Evolutionary conservation across 176 grass and related monocot species (phyloP).

Genomic region (Zoysia japonica): DNA sequence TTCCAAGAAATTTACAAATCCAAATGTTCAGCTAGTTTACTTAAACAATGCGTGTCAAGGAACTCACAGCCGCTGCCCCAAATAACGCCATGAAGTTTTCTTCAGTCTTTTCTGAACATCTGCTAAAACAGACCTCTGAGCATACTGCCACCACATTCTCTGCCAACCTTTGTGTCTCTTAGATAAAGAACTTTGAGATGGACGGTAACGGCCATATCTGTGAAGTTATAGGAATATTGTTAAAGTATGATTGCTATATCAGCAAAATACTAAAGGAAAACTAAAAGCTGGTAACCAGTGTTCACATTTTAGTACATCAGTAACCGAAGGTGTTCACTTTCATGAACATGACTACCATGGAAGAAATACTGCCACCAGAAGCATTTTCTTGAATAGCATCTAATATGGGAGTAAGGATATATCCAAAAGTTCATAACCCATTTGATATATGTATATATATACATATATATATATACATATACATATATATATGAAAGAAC

Average conservation of each 20-base stretch:
- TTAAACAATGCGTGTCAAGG: constrained; percentile 14
- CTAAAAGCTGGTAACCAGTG: constrained; percentile 1
- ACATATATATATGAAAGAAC: no score
- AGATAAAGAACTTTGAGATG: constrained; percentile 67
- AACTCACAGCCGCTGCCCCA: constrained; percentile 84
- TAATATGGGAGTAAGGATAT: background rate
- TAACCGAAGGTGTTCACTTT: constrained; percentile 25
- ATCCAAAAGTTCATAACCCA: background rate
- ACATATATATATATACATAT: background rate
- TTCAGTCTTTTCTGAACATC: constrained; percentile 70
- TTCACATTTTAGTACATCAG: constrained; percentile 35
- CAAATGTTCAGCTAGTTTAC: background rate
- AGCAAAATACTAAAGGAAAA: constrained; percentile 9
- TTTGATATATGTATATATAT: background rate
- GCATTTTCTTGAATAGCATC: background rate
- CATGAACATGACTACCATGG: background rate
- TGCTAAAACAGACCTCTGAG: constrained; percentile 60
- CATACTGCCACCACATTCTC: constrained; percentile 85
- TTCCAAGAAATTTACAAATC: constrained; percentile 37
- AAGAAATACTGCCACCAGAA: background rate
- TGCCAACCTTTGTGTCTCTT: constrained; percentile 85
- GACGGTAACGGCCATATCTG: constrained; percentile 92
- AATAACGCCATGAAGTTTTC: constrained; percentile 78
- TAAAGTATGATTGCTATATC: background rate
- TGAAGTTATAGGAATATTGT: constrained; percentile 32